Percentiles rank a stretch among this genome's conserved stretches.
phyloP scores from a whole-genome alignment of 1,284 basidiomycete genomes.

The Microbotryum saponariae region DNA sequence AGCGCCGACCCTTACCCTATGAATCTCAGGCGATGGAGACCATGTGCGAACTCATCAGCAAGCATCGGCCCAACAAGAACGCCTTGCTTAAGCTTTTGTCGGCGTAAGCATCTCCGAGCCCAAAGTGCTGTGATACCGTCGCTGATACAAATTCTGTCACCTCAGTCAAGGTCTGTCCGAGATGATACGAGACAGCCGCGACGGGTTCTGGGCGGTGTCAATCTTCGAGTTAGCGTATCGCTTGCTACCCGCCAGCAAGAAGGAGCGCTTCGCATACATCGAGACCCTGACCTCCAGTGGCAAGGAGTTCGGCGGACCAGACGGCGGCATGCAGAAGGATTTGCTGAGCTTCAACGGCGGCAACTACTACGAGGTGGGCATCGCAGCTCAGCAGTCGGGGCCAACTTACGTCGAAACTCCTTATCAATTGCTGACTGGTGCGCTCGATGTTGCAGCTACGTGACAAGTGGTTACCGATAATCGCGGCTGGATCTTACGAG shows the following conservation, averaged over 20 bases:
- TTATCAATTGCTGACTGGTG: too few relatives aligned
- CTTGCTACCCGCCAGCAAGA: neutral
- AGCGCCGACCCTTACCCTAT: neutral
- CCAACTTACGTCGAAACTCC: too few relatives aligned
- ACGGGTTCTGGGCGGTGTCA: conserved; percentile 5
- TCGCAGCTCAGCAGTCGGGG: too few relatives aligned
- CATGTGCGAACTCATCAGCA: conserved; percentile 1
- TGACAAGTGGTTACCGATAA: too few relatives aligned
- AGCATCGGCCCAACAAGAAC: conserved; percentile 6
- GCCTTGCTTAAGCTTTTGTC: neutral
- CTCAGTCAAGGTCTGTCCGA: conserved; percentile 8
- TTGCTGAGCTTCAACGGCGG: too few relatives aligned
- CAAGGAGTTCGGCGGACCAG: too few relatives aligned
- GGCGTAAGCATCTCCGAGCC: neutral
- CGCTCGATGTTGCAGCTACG: too few relatives aligned
- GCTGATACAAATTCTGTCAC: neutral
- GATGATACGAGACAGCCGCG: conserved; percentile 2
- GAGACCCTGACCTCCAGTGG: too few relatives aligned
- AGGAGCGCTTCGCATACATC: too few relatives aligned
- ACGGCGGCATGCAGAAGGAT: too few relatives aligned
- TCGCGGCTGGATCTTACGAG: too few relatives aligned
- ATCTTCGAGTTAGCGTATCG: conserved; percentile 14
- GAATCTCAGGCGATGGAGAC: conserved; percentile 2
- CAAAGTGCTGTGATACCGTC: neutral
- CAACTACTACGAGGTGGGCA: too few relatives aligned